These are phyloP conservation scores for Tolypocladium album DNA, from an alignment of 2,329 filamentous ascomycete genomes.

Conservation along the genomic window DNA sequence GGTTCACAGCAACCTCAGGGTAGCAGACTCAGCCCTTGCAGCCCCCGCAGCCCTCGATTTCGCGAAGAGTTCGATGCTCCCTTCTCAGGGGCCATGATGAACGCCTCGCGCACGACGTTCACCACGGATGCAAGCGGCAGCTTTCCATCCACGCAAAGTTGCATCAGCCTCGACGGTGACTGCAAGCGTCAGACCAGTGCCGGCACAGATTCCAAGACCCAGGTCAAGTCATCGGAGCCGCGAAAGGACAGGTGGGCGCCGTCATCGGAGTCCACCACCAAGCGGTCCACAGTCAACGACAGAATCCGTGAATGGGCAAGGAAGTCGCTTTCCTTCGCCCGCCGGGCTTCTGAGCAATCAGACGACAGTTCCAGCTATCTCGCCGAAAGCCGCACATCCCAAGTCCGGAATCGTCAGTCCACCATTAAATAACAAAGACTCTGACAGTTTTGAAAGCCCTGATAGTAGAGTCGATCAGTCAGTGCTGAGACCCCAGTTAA, in stretches of 20 bases:
- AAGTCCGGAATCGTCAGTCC: background rate
- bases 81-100: conserved; percentile 23
- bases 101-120: conserved; percentile 17
- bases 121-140: conserved; percentile 13
- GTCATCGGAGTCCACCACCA: conserved; percentile 15
- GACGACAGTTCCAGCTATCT: conserved; percentile 11
- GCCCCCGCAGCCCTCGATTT: conserved; percentile 23
- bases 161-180: conserved; percentile 16
- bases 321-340: conserved; percentile 17
- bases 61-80: conserved; percentile 27
- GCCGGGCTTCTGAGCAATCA: conserved; percentile 11
- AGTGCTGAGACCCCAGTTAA: conserved; percentile 8
- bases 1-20: conserved; percentile 9
- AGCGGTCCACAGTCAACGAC: conserved; percentile 19
- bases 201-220: background rate
- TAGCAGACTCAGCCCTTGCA: conserved; percentile 9
- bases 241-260: conserved; percentile 14
- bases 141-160: conserved; percentile 12
- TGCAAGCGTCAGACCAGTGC: conserved; percentile 3
- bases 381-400: background rate
- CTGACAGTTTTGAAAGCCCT: background rate
- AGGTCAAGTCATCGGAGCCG: background rate
- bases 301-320: conserved; percentile 22
- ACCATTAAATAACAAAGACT: background rate
- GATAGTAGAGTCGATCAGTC: conserved; percentile 5